Base-by-base conservation (phyloP, 1,284 basidiomycete species). In the Sanguinoderma infundibulare region DNA sequence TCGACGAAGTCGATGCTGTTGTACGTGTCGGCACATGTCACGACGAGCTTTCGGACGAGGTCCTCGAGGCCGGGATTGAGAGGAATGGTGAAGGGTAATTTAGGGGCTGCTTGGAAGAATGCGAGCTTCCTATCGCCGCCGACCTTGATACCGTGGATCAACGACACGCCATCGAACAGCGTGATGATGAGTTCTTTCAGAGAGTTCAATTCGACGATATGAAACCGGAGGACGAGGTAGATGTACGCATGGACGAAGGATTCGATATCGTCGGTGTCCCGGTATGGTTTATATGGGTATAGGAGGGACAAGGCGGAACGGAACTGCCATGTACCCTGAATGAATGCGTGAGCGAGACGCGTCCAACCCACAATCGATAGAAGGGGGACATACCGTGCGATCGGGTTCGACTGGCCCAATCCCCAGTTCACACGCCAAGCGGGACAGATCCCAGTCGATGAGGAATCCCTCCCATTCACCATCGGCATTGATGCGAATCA, bases 311-410 rank as follows among this genome's bases (percentile, higher is more conserved):
- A 9, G 0, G 60, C 62, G 1, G 65, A 67, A 5, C 46, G 38
- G 28, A 59, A 64, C 14, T 56, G 58, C 62, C 65, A 64, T 1
- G 65, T 67, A 0, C 65, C 62, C 65, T 64, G n/a, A 40, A 9
- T 12, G 34, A 36, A 51, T 26, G 36, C 47, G 9, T 32, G 3
- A 47, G 34, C 22, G 5, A 8, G 49, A 17, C n/a, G n/a, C n/a
- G n/a, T 26, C 20, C 22, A 17, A 15, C 20, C 36, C 28, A 40
- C 15, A n/a, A n/a, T 36, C 42, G 15, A 30, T 14, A 34, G 34
- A 14, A 34, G 28, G 36, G 4, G 14, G 8, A 55, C 47, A 10
- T 22, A 60, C 58, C 20, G 53, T 44, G 7, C 53, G 46, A 15
- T 55, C 15, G 3, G 49, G 59, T 14, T 52, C 39, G 5, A 22